phyloP scores from a whole-genome alignment of 2,329 filamentous ascomycete species.

The Alternaria novae-zelandiae region DNA sequence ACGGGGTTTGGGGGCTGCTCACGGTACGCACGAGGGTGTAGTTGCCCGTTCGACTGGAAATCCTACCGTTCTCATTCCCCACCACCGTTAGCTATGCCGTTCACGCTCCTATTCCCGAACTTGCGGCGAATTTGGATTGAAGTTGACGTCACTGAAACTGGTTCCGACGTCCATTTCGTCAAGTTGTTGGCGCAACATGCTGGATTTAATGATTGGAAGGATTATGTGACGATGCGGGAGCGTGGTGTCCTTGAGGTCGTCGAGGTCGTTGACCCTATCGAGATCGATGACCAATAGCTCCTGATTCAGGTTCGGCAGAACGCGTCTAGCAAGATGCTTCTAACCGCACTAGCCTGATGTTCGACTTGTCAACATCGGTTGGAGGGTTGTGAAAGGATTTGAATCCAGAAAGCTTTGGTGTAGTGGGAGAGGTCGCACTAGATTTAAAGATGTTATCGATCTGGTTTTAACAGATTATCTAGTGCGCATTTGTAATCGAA shows the following conservation, averaged over 20 bases:
- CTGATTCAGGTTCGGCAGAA: not conserved
- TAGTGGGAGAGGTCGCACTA: not conserved
- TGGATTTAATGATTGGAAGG: not conserved
- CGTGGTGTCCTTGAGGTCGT: not conserved
- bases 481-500: not conserved
- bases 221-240: not conserved
- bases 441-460: not conserved
- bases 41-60: not conserved
- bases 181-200: not conserved
- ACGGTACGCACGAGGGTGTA: not conserved
- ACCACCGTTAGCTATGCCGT: not conserved
- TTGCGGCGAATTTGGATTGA: not conserved
- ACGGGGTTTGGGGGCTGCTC: not conserved
- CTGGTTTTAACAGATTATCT: not conserved
- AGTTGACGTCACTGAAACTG: not conserved
- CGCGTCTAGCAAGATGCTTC: not conserved
- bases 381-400: not conserved
- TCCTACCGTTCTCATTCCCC: not conserved
- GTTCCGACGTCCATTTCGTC: not conserved
- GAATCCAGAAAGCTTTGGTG: not conserved
- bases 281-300: not conserved
- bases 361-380: not conserved
- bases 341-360: not conserved
- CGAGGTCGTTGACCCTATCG: not conserved
- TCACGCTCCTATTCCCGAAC: not conserved